These are phyloP conservation scores for Cardamine chenopodiifolia DNA, from an alignment of 345 rosid genomes.

Conservation along the genomic window DNA sequence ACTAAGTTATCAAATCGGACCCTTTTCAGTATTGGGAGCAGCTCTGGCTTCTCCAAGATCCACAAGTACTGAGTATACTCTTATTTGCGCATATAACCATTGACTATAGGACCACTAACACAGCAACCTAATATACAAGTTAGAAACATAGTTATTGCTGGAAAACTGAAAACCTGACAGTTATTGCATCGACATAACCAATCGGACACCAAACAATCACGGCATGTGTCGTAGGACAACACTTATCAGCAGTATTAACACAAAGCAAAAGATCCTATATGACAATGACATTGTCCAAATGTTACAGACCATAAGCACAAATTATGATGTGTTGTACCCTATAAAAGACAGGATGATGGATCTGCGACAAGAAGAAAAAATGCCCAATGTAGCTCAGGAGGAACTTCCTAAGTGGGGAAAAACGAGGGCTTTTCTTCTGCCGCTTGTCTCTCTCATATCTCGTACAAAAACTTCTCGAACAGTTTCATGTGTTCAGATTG, in stretches of 20 bases:
- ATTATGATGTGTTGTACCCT: constrained; percentile 29
- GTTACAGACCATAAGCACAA: constrained; percentile 33
- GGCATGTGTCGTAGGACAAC: constrained; percentile 14
- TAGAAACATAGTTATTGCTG: constrained; percentile 20
- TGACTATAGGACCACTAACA: neutral
- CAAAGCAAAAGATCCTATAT: constrained; percentile 27
- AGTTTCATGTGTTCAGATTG: constrained; percentile 79
- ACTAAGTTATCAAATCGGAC: neutral
- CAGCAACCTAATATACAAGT: neutral
- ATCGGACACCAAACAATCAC: constrained; percentile 8
- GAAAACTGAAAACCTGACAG: constrained; percentile 15
- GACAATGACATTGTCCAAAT: constrained; percentile 28
- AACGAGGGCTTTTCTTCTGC: constrained; percentile 16
- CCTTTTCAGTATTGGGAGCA: neutral
- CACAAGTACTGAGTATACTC: neutral
- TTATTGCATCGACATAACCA: neutral
- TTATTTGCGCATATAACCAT: neutral
- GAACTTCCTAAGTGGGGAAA: constrained; percentile 13
- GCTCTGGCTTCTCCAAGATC: neutral
- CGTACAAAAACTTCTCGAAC: constrained; percentile 63
- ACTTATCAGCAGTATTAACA: constrained; percentile 36
- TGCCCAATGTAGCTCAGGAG: constrained; percentile 20
- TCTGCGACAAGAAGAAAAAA: constrained; percentile 29
- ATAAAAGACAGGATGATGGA: constrained; percentile 35
- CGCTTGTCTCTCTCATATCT: constrained; percentile 35